These are phyloP conservation scores for Irpex sp. DNA, from an alignment of 1,284 basidiomycete genomes.

Conservation along the genomic window DNA sequence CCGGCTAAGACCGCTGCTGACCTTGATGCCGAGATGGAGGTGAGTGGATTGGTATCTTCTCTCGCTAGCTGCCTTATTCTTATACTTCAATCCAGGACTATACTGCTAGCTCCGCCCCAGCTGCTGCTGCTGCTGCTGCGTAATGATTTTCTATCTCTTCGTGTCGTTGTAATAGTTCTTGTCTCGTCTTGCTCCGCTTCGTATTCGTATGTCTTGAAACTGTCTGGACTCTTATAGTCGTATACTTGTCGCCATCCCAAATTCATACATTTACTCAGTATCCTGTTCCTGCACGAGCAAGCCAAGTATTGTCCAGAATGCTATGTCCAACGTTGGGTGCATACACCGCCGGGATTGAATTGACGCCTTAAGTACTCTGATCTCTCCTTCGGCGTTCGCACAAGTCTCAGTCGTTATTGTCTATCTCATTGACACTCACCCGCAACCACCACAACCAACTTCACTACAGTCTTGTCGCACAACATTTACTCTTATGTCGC, in stretches of 20 bases:
- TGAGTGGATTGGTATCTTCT: constrained; percentile 28
- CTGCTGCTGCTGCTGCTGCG: constrained; percentile 12
- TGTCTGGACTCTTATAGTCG: not conserved
- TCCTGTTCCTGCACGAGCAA: not conserved
- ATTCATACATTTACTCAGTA: not conserved
- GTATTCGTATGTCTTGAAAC: constrained; percentile 4
- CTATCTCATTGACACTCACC: too few species aligned
- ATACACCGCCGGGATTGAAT: too few species aligned
- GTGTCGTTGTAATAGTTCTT: not conserved
- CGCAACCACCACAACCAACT: too few species aligned
- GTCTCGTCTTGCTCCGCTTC: not conserved
- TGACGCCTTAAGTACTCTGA: too few species aligned
- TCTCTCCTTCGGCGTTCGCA: too few species aligned
- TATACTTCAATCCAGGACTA: constrained; percentile 49
- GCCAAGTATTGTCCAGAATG: not conserved
- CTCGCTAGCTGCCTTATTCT: not conserved
- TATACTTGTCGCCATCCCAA: not conserved
- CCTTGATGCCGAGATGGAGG: constrained; percentile 85
- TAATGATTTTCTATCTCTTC: constrained; percentile 5
- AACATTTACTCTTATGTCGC: constrained; percentile 8
- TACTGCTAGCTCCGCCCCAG: constrained; percentile 47
- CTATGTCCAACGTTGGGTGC: too few species aligned
- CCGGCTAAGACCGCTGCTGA: constrained; percentile 68
- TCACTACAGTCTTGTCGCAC: too few species aligned
- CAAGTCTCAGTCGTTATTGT: too few species aligned